Conservation (phyloP, 169 alveolate genomes). For the Plasmodium berghei region DNA sequence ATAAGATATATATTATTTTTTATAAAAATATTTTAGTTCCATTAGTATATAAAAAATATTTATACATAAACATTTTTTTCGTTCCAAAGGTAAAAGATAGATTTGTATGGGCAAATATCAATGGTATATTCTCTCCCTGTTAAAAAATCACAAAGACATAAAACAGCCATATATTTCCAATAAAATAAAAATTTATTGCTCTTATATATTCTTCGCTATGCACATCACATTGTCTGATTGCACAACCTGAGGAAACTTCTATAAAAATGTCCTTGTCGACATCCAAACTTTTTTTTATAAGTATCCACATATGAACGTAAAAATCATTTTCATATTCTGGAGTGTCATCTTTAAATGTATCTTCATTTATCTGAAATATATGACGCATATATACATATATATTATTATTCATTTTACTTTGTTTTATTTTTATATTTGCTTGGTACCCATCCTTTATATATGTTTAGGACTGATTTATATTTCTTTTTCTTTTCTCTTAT, state of each 20-base stretch:
- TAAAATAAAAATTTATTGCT: too few species aligned
- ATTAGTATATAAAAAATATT: background rate
- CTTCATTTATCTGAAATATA: slow-evolving; percentile 10
- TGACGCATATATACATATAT: background rate
- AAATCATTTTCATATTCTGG: slow-evolving; percentile 19
- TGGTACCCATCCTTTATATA: slow-evolving; percentile 22
- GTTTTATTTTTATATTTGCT: slow-evolving; percentile 17
- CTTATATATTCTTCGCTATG: background rate
- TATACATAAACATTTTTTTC: slow-evolving; percentile 68
- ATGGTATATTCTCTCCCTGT: slow-evolving; percentile 60
- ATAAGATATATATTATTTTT: background rate
- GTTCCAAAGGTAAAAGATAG: slow-evolving; percentile 70
- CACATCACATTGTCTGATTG: background rate
- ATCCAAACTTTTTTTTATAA: slow-evolving; percentile 73
- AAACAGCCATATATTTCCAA: too few species aligned
- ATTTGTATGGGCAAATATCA: slow-evolving; percentile 51
- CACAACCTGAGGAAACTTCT: slow-evolving; percentile 72
- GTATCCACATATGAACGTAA: slow-evolving; percentile 72
- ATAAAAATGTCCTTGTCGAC: slow-evolving; percentile 55
- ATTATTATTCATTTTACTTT: background rate
- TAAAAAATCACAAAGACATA: background rate
- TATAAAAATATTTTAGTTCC: background rate
- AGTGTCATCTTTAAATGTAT: slow-evolving; percentile 31
- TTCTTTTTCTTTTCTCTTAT: slow-evolving; percentile 56
- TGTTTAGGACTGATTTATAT: slow-evolving; percentile 14